phyloP scores from a whole-genome alignment of 257 asterid genomes.

The Primulina huaijiensis region DNA sequence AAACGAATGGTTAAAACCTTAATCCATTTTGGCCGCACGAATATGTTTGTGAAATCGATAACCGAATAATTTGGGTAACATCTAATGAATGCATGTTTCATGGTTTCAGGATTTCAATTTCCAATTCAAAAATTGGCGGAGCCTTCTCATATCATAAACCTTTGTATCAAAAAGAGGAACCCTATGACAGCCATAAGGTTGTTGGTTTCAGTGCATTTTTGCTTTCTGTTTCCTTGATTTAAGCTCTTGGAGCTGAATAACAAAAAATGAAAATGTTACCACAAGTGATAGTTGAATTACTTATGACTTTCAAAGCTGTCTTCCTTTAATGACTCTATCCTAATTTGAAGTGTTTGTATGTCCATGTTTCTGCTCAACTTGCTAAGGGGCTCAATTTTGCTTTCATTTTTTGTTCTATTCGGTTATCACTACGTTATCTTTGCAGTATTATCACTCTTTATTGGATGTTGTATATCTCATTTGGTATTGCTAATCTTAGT shows the following conservation, averaged over 20 bases:
- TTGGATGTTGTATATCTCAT: slow-evolving; percentile 14
- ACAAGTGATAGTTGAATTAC: slow-evolving; percentile 7
- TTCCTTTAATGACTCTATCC: not conserved
- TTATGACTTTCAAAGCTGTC: not conserved
- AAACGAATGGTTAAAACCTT: not conserved
- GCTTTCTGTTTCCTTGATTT: not conserved
- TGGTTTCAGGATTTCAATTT: slow-evolving; percentile 58
- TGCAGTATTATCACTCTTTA: not conserved
- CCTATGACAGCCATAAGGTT: slow-evolving; percentile 78
- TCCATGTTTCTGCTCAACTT: not conserved
- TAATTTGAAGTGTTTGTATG: slow-evolving; percentile 15
- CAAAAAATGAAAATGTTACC: not conserved
- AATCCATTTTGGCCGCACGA: not conserved
- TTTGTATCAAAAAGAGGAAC: slow-evolving; percentile 58
- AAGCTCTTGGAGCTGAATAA: not conserved
- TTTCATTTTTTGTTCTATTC: slow-evolving; percentile 9
- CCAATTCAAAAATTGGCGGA: slow-evolving; percentile 48
- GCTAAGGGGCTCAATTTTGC: slow-evolving; percentile 8
- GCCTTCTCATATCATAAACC: slow-evolving; percentile 57
- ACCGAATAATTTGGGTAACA: slow-evolving; percentile 17
- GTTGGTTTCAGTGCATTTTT: slow-evolving; percentile 1
- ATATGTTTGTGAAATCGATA: not conserved
- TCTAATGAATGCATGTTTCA: slow-evolving; percentile 25
- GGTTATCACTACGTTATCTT: slow-evolving; percentile 1
- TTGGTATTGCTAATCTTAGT: not conserved